Percentiles rank a stretch among this genome's conserved stretches.
phyloP scores from a whole-genome alignment of 352 stramenopile genomes.

The Lagenidium sp. region DNA sequence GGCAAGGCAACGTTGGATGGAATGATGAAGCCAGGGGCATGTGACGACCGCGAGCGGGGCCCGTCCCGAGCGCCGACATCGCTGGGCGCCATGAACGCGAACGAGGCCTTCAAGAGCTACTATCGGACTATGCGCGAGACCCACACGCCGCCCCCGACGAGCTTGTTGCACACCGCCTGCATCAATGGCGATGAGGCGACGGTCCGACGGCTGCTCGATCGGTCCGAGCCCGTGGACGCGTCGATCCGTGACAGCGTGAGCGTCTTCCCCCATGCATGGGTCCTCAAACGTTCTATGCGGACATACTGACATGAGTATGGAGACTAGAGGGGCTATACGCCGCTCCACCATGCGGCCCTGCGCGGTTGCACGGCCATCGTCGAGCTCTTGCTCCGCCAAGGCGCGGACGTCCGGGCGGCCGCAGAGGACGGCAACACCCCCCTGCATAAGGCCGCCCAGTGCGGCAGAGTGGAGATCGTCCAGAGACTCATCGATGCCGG shows the following conservation, averaged over 20 bases:
- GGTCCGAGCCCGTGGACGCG: no score
- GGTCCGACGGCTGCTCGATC: slow-evolving; percentile 1
- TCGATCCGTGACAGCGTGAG: no score
- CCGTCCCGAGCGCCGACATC: not conserved
- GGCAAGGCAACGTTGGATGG: no score
- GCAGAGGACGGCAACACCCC: slow-evolving; percentile 7
- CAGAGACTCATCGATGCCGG: slow-evolving; percentile 4
- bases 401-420: not conserved
- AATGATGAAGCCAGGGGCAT: no score
- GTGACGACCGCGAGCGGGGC: no score
- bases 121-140: slow-evolving; percentile 3
- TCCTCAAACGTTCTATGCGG: no score
- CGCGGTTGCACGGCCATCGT: slow-evolving; percentile 2
- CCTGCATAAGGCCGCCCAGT: slow-evolving; percentile 14
- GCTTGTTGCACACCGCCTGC: slow-evolving; percentile 10
- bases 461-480: not conserved
- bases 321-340: slow-evolving; percentile 12
- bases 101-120: slow-evolving; percentile 8
- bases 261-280: no score
- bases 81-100: slow-evolving; percentile 8
- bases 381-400: not conserved
- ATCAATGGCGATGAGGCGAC: slow-evolving; percentile 5
- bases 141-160: not conserved
- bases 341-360: slow-evolving; percentile 12
- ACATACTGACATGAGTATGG: no score